Base-by-base conservation (phyloP, 2,329 filamentous ascomycete species). In the Scedosporium boydii region DNA sequence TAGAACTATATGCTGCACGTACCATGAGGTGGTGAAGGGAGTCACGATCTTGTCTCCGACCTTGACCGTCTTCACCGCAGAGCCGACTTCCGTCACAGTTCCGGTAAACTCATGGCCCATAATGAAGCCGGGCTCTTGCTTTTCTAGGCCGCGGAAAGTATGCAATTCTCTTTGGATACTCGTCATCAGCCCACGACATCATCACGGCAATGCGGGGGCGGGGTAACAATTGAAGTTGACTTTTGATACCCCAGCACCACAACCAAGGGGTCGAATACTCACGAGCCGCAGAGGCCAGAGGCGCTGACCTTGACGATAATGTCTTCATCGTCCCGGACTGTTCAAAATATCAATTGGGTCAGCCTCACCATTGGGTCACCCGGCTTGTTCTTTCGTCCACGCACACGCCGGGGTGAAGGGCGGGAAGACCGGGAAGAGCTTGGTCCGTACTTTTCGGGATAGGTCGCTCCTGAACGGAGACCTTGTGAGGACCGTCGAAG, bases 21-120 rank as follows among this genome's bases (percentile, higher is more conserved):
- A 89, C 85, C 62, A 64, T 21, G 61, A 63, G 6, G 56, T 18
- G 6, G 63, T 64, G 57, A 64, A 64, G 3, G 63, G 63, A 27
- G 61, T 51, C n/a, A 64, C 61, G 10, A 64, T 59, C 56, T 64
- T 64, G 38, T 64, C 63, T 10, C 63, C 63, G 26, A 64, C 58
- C 23, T 59, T 59, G 14, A 63, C 95, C 1, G 77, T 82, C 67
- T 80, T 85, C 58, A 92, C 88, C 0, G 76, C 79, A 10, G 80
- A 76, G 0, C 91, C 91, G 29, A 82, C 76, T 64, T 88, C 84
- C 38, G 85, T 80, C 4, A 95, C 82, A n/a, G 79, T 80, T 2
- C 91, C 91, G 0, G 89, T 90, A 70, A 95, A 93, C 70, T 96
- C 91, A 70, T 96, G 91, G 63, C 90, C 89, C 87, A 84, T 84